Conservation (phyloP, 345 rosid genomes). For the Hirschfeldia incana region DNA sequence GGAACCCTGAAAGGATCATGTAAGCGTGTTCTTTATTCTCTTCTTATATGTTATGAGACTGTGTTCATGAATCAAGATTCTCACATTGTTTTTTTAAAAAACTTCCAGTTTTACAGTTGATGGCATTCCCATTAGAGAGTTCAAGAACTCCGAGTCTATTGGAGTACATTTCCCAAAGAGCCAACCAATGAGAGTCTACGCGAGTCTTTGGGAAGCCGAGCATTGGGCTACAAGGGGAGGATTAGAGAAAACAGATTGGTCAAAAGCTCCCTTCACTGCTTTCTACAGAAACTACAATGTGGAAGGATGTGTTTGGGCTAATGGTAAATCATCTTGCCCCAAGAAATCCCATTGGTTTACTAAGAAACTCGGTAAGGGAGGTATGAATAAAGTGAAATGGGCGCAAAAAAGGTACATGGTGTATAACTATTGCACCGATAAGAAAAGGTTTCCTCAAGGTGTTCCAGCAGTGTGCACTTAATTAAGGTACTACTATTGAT, state of each 20-base stretch:
- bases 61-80: not conserved
- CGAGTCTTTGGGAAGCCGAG: conserved; percentile 62
- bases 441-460: conserved; percentile 39
- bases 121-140: conserved; percentile 55
- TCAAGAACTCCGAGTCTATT: conserved; percentile 47
- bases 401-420: conserved; percentile 41
- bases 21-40: conserved; percentile 15
- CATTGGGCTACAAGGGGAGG: conserved; percentile 73
- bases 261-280: conserved; percentile 67
- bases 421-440: conserved; percentile 41
- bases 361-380: conserved; percentile 21
- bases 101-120: conserved; percentile 60
- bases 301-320: conserved; percentile 39
- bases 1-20: conserved; percentile 43
- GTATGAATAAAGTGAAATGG: conserved; percentile 17
- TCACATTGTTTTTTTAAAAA: not conserved
- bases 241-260: conserved; percentile 64
- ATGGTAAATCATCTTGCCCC: conserved; percentile 41
- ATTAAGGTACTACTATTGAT: conserved; percentile 13
- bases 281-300: conserved; percentile 57
- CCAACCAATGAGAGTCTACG: conserved; percentile 59
- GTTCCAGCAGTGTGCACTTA: conserved; percentile 38
- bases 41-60: not conserved
- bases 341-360: conserved; percentile 28
- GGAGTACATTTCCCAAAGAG: conserved; percentile 54